These are phyloP conservation scores for Phellinidium pouzarii DNA, from an alignment of 1,284 basidiomycete species.

Conservation along the genomic window DNA sequence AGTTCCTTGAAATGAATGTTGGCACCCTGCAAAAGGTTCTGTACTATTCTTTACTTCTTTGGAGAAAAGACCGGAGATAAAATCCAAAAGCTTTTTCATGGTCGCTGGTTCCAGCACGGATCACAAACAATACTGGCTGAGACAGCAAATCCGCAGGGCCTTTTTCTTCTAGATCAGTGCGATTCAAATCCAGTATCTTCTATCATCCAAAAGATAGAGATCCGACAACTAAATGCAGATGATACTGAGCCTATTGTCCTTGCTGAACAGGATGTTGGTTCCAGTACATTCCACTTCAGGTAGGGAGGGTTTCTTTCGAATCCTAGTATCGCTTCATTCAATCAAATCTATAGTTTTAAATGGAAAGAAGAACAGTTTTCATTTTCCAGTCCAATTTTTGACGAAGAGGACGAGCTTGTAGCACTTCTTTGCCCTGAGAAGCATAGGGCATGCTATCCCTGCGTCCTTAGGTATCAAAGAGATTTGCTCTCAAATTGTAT, in stretches of 20 bases:
- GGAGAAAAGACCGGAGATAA: constrained; percentile 32
- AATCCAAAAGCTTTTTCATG: constrained; percentile 46
- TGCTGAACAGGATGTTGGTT: constrained; percentile 24
- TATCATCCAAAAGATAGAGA: constrained; percentile 49
- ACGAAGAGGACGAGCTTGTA: constrained; percentile 26
- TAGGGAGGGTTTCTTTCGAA: neutral
- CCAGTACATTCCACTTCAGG: constrained; percentile 11
- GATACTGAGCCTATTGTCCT: constrained; percentile 38
- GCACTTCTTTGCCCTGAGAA: neutral
- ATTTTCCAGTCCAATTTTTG: constrained; percentile 20
- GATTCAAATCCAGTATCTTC: constrained; percentile 42
- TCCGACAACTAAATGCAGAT: constrained; percentile 35
- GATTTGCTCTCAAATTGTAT: constrained; percentile 2
- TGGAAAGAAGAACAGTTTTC: constrained; percentile 1
- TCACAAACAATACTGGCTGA: constrained; percentile 60
- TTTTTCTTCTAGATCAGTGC: constrained; percentile 51
- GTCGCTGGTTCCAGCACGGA: constrained; percentile 59
- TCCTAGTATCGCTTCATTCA: neutral
- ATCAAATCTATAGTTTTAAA: constrained; percentile 2
- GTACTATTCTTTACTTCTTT: constrained; percentile 53
- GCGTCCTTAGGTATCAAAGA: neutral
- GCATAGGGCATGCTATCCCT: constrained; percentile 14
- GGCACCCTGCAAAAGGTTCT: constrained; percentile 45
- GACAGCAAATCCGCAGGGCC: constrained; percentile 48
- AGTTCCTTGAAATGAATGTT: neutral